phyloP scores from a whole-genome alignment of 257 asterid genomes.

The Scutellaria baicalensis region DNA sequence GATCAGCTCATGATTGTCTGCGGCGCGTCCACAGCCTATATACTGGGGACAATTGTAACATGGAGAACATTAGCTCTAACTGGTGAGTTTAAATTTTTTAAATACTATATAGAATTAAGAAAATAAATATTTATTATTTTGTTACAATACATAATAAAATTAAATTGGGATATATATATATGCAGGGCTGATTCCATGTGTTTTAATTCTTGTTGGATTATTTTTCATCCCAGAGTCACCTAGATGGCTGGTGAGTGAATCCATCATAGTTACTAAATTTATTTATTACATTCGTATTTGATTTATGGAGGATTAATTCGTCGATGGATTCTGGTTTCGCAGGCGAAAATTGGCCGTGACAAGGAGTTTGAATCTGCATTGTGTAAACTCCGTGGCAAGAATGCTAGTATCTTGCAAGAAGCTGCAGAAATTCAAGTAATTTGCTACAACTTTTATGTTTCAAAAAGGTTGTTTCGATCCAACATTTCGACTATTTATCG shows the following conservation, averaged over 20 bases:
- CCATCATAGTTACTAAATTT: neutral
- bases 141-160: neutral
- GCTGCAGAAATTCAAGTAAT: slow-evolving; percentile 69
- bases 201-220: slow-evolving; percentile 55
- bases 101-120: neutral
- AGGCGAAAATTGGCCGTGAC: slow-evolving; percentile 73
- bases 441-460: neutral
- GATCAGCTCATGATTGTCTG: slow-evolving; percentile 76
- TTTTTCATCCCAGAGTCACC: slow-evolving; percentile 90
- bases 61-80: slow-evolving; percentile 79
- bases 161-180: neutral
- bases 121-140: neutral
- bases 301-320: neutral
- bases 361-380: slow-evolving; percentile 66
- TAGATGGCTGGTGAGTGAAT: slow-evolving; percentile 78
- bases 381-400: slow-evolving; percentile 55
- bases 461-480: neutral
- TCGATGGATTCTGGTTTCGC: slow-evolving; percentile 3
- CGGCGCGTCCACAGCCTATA: slow-evolving; percentile 66
- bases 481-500: neutral
- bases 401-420: slow-evolving; percentile 55
- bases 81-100: slow-evolving; percentile 28
- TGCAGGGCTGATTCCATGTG: slow-evolving; percentile 73
- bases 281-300: neutral
- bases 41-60: slow-evolving; percentile 56